phyloP scores from a whole-genome alignment of 371 early-diverging fungal species.

The Mortierella polycephala region DNA sequence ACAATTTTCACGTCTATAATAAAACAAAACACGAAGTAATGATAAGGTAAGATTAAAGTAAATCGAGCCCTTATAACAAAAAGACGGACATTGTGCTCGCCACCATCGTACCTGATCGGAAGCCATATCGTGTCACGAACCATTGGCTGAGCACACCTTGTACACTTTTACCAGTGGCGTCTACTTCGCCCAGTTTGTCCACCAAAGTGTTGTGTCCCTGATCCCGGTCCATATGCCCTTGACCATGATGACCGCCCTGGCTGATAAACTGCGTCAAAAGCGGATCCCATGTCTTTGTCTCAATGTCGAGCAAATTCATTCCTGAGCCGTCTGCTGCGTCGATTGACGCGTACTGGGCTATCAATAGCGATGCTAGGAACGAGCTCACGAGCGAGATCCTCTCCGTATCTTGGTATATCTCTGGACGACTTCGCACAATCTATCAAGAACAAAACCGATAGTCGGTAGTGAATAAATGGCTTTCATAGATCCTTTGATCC shows the following conservation, averaged over 20 bases:
- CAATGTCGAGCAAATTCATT: slow-evolving; percentile 83
- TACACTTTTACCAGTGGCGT: slow-evolving; percentile 29
- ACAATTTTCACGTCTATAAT: slow-evolving; percentile 66
- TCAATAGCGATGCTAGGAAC: slow-evolving; percentile 73
- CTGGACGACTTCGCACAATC: slow-evolving; percentile 33
- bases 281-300: slow-evolving; percentile 66
- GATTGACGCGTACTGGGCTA: slow-evolving; percentile 70
- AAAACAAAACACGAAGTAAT: not conserved
- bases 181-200: slow-evolving; percentile 47
- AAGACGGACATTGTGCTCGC: not conserved
- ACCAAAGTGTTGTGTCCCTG: slow-evolving; percentile 10
- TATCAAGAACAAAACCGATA: not conserved
- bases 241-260: slow-evolving; percentile 18
- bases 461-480: no score
- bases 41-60: not conserved
- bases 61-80: not conserved
- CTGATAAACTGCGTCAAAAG: slow-evolving; percentile 24
- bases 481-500: no score
- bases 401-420: slow-evolving; percentile 49
- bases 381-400: slow-evolving; percentile 81
- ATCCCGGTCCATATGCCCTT: not conserved
- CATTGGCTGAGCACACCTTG: slow-evolving; percentile 56
- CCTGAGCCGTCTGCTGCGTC: slow-evolving; percentile 86
- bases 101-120: slow-evolving; percentile 60
- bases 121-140: slow-evolving; percentile 55